Conservation (phyloP, 2,329 filamentous ascomycete species). For the Lachnum nothofagi region DNA sequence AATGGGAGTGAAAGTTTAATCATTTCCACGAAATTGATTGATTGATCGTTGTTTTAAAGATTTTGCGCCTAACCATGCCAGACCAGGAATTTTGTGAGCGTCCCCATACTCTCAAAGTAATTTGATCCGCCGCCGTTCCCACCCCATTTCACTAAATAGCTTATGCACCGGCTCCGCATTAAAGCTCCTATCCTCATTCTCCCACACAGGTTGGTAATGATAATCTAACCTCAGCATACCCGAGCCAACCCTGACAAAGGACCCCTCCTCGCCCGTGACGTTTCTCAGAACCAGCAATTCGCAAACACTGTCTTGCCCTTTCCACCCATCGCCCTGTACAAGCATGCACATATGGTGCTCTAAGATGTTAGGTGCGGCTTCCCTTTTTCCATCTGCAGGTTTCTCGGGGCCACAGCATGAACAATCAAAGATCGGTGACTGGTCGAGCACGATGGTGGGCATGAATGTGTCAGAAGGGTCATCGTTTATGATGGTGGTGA, state of each 20-base stretch:
- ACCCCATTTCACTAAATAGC: slow-evolving; percentile 4
- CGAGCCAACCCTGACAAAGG: slow-evolving; percentile 3
- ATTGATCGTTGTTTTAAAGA: too few relatives aligned
- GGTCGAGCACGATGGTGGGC: neutral
- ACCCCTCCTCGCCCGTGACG: neutral
- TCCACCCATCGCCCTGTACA: neutral
- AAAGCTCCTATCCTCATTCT: slow-evolving; percentile 8
- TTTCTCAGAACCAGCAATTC: slow-evolving; percentile 1
- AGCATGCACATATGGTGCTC: slow-evolving; percentile 4
- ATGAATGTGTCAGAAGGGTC: neutral
- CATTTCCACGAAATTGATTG: too few relatives aligned
- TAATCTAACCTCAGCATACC: neutral
- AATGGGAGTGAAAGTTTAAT: too few relatives aligned
- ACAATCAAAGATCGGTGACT: slow-evolving; percentile 3
- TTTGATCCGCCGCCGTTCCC: slow-evolving; percentile 4
- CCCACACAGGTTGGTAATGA: neutral
- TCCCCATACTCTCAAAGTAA: slow-evolving; percentile 3
- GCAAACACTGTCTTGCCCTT: neutral
- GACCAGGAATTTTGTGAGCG: too few relatives aligned
- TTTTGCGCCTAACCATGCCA: too few relatives aligned
- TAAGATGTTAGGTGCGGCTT: neutral
- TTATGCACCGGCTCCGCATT: neutral
- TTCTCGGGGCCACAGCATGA: neutral
- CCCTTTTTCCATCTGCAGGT: neutral
- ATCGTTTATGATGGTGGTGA: neutral